phyloP scores from a whole-genome alignment of 495 filamentous ascomycete species.

The Talaromyces borbonicus region DNA sequence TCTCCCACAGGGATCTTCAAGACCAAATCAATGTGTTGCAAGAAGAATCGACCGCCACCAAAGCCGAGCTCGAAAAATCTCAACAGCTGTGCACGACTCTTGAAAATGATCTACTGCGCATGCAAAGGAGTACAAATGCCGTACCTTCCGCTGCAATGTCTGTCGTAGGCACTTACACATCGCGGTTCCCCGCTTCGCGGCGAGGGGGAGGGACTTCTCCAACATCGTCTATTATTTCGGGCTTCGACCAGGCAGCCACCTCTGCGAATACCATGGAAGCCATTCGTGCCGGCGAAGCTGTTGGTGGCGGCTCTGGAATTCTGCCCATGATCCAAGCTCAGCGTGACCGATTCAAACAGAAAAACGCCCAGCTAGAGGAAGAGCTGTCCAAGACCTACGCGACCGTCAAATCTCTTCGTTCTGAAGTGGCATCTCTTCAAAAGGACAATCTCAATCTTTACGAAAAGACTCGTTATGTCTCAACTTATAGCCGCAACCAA shows the following conservation, averaged over 20 bases:
- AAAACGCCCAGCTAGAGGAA: conserved; percentile 82
- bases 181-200: conserved; percentile 67
- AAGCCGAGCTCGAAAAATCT: conserved; percentile 76
- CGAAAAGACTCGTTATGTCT: conserved; percentile 95
- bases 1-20: conserved; percentile 90
- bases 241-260: conserved; percentile 58
- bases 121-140: conserved; percentile 77
- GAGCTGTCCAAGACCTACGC: conserved; percentile 77
- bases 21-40: conserved; percentile 68
- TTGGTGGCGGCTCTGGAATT: conserved; percentile 80
- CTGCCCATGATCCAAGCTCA: conserved; percentile 97
- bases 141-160: conserved; percentile 83
- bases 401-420: conserved; percentile 74
- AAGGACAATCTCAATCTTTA: conserved; percentile 96
- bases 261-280: conserved; percentile 43
- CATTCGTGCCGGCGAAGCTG: conserved; percentile 56
- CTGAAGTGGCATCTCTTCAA: conserved; percentile 85
- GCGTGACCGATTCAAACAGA: conserved; percentile 95
- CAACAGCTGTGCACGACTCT: conserved; percentile 77
- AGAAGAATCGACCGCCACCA: conserved; percentile 72
- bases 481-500: conserved; percentile 69
- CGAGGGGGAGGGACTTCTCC: conserved; percentile 66
- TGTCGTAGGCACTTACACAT: conserved; percentile 84
- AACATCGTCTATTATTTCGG: conserved; percentile 94
- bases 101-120: conserved; percentile 79